Base-by-base conservation (phyloP, 768 basidiomycete genomes). In the Dacryopinax primogenitus region DNA sequence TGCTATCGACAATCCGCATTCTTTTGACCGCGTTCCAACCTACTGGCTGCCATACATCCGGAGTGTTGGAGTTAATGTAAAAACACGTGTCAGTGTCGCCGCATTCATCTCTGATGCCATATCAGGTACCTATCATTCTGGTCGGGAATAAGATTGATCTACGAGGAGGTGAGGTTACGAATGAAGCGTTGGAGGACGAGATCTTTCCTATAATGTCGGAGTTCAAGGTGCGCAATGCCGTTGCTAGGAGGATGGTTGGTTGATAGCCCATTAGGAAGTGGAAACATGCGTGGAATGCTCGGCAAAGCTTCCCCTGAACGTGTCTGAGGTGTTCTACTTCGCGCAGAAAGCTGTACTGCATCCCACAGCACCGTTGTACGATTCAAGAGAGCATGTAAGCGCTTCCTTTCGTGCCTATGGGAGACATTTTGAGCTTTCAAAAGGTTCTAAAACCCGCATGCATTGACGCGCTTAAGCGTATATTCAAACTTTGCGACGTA, bases 121-220 rank as follows among this genome's bases (percentile, higher is more conserved):
- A 7, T 3, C 68, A 95, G 92, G 86, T 98, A 6, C 95, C 95
- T 4, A 93, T 97, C 39, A 95, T 99, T 68, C 81, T 99, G 33
- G 91, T 97, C 28, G 95, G 95, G 63, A 99, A 99, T 78, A 99
- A 98, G 79, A 99, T 98, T 51, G 95, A 99, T 75, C 76, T 97
- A 61, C 82, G 95, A 18, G 92, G 91, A 2, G 94, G 93, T 1
- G 85, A 90, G 71, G 91, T 97, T 39, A 92, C 94, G 30, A 95
- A 96, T 71, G 86, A 95, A 72, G 91, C 88, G 1, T 76, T 99
- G 67, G 92, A 95, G 75, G 92, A 88, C 67, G 95, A 98, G 76
- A 94, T 98, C 68, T 76, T 89, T 65, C 95, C 95, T 33, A 92
- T 99, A 64, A 99, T 98, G 95, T 86, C 88, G 69, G 95, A 98